Base-by-base conservation (phyloP, 2,329 filamentous ascomycete species). In the Metarhizium robertsii region DNA sequence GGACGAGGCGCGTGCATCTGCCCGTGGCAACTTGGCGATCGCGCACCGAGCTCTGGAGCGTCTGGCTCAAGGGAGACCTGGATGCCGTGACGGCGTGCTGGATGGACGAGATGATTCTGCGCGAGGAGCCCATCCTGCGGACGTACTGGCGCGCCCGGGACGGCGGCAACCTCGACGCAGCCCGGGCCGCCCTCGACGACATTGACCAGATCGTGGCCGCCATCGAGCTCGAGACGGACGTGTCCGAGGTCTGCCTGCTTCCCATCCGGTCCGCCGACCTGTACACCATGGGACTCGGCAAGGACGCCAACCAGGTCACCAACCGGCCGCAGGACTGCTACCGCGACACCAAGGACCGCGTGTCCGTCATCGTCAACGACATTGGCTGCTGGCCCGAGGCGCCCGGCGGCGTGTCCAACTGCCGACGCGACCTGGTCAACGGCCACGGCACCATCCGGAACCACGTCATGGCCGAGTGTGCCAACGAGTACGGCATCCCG, bases 391-490 rank as follows among this genome's bases (percentile, higher is more conserved):
- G 76, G 76, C 76, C 76, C 1, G 76, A 78, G 56, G 75, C 76
- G 56, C 76, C 76, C 38, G 78, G 78, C 56, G 78, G 78, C 60
- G 78, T 81, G 14, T 80, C 78, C 42, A 78, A 78, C 55, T 81
- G 78, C 65, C 70, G 78, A 45, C 71, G 78, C 47, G 78, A 81
- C 61, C 71, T 81, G 63, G 76, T 81, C 63, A 79, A 81, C 60
- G 75, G 74, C 14, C 73, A 79, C 58, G 69, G 70, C 47, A 79
- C 76, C 0, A 78, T 81, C 59, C 74, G 77, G 55, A 79, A 78
- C 68, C 77, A 81, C 60, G 78, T 80, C 60, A 67, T 81, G 47
- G 77, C 75, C 51, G 78, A 81, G 65, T 76, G 76, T 6, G 78
- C 78, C 8, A 79, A 79, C 60, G 78, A 81, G 57, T 81, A 74